Percentiles rank a stretch among this genome's conserved stretches.
phyloP scores from a whole-genome alignment of 495 filamentous ascomycete species.

The Astrothelium macrocarpum region DNA sequence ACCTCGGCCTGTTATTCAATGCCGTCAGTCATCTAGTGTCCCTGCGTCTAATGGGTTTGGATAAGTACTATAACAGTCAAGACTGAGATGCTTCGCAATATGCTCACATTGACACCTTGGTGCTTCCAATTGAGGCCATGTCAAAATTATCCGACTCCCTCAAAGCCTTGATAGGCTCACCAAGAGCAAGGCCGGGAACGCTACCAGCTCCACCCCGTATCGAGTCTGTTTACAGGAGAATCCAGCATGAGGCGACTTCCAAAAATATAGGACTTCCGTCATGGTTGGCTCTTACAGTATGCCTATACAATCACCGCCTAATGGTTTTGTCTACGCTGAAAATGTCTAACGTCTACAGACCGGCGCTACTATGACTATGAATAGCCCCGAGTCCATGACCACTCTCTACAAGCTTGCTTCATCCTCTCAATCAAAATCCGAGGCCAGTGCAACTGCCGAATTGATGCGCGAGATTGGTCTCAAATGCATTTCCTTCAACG shows the following conservation, averaged over 20 bases:
- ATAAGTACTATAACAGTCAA: neutral
- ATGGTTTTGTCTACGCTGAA: conserved; percentile 11
- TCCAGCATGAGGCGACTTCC: conserved; percentile 44
- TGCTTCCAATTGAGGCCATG: conserved; percentile 45
- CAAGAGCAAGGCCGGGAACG: conserved; percentile 55
- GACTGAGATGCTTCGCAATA: too few species aligned
- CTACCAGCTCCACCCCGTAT: conserved; percentile 54
- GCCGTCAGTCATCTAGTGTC: neutral
- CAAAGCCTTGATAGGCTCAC: conserved; percentile 62
- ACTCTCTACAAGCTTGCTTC: conserved; percentile 46
- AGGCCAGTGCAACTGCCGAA: conserved; percentile 51
- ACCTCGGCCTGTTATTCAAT: neutral
- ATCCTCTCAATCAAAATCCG: conserved; percentile 21
- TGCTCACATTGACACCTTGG: too few species aligned
- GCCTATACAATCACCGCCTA: conserved; percentile 12
- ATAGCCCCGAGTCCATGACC: conserved; percentile 56
- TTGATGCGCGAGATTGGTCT: conserved; percentile 70
- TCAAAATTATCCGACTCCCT: conserved; percentile 57
- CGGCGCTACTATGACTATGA: conserved; percentile 65
- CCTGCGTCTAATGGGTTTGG: neutral
- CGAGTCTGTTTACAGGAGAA: conserved; percentile 47
- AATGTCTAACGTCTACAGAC: conserved; percentile 40
- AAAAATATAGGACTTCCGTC: conserved; percentile 49
- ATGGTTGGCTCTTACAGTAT: conserved; percentile 57
- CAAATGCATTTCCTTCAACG: conserved; percentile 79